phyloP scores from a whole-genome alignment of 202 grass and related monocot genomes.

The Schoenoplectus tabernaemontani region DNA sequence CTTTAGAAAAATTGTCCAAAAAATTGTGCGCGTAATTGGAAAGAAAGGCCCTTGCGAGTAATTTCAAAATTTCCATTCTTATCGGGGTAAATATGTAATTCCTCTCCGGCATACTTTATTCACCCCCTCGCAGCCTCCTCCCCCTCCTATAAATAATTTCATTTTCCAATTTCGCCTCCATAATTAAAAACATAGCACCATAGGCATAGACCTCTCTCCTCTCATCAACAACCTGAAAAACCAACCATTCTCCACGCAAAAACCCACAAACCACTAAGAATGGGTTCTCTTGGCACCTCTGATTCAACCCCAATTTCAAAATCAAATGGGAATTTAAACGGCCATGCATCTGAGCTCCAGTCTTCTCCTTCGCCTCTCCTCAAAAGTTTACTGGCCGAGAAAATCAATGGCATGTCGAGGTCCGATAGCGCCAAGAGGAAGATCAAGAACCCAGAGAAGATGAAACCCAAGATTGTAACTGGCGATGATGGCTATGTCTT shows the following conservation, averaged over 20 bases:
- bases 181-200: background rate
- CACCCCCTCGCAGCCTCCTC: background rate
- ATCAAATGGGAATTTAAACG: background rate
- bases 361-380: background rate
- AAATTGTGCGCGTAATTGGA: background rate
- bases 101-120: background rate
- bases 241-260: background rate
- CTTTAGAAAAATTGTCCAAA: background rate
- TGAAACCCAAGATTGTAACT: slow-evolving; percentile 42
- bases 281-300: slow-evolving; percentile 18
- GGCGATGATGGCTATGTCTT: slow-evolving; percentile 56
- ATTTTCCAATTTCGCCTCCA: slow-evolving; percentile 10
- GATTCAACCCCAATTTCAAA: slow-evolving; percentile 16
- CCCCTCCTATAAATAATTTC: background rate
- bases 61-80: background rate
- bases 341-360: background rate
- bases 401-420: slow-evolving; percentile 13
- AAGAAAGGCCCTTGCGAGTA: background rate
- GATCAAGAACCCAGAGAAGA: background rate
- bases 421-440: background rate
- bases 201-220: background rate
- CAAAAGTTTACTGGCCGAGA: background rate
- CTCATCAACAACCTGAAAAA: background rate
- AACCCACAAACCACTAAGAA: background rate
- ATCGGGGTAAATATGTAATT: background rate